Base-by-base conservation (phyloP, 2,329 filamentous ascomycete species). In the Rhynchosporium secalis region DNA sequence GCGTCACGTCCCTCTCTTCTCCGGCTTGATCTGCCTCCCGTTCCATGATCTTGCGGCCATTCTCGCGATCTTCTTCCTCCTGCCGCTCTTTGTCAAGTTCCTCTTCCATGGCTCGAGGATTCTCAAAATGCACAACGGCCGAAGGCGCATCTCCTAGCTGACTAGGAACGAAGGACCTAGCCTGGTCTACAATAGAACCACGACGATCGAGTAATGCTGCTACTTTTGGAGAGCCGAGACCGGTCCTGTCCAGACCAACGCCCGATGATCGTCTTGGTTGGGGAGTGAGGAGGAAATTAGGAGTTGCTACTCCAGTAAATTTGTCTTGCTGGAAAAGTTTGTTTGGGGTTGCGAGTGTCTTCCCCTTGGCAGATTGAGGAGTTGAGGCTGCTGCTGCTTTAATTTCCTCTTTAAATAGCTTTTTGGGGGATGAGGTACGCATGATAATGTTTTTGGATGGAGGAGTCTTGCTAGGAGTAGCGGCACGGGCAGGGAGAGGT, bases 141-240 rank as follows among this genome's bases (percentile, higher is more conserved):
- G 77, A 74, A 57, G 75, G 67, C 67, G 74, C 54, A 13, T 72
- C 68, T 65, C 76, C 70, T 10, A 72, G 69, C 29, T 76, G 72
- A 20, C 66, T 83, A 41, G 87, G 84, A 33, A 87, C 77, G 69
- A 93, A 93, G 6, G 81, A 77, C 13, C 79, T 78, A 1, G 87
- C 84, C 28, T 83, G 78, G 47, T 93, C 87, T 28, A 88, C 84
- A 63, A 94, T 88, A 1, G 90, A 92, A 51, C 79, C 82, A 55
- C 91, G 84, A 40, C 86, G 84, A 66, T 90, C 88, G 40, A 93
- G 81, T 38, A 92, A 80, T 33, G 86, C 88, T 28, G 88, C 81
- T 59, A 94, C 83, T 58, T 85, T 86, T 4, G 90, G 91, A 0
- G 91, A 94, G 6, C 91, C 90, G 60, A 93, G 81, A 0, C 90